These are phyloP conservation scores for Ceriops zippeliana DNA, from an alignment of 345 rosid species.

Conservation along the genomic window DNA sequence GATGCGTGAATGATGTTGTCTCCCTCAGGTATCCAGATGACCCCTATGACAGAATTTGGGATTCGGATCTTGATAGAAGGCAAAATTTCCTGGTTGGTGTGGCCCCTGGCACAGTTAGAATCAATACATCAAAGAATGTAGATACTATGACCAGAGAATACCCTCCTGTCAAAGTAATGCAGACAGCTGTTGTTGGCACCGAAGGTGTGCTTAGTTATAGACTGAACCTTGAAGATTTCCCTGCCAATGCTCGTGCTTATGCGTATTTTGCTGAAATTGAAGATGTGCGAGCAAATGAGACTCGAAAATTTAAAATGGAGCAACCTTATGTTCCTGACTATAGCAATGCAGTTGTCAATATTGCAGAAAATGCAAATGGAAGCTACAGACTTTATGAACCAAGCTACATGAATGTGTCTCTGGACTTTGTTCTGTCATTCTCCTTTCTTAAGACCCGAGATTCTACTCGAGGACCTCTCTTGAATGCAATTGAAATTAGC, in stretches of 20 bases:
- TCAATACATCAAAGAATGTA: slow-evolving; percentile 60
- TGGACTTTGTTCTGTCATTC: slow-evolving; percentile 74
- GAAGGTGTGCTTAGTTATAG: slow-evolving; percentile 68
- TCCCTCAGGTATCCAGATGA: slow-evolving; percentile 92
- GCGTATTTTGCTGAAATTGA: slow-evolving; percentile 94
- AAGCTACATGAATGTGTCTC: slow-evolving; percentile 88
- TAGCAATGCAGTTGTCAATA: slow-evolving; percentile 91
- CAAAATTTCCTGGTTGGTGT: slow-evolving; percentile 84
- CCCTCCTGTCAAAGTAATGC: slow-evolving; percentile 98
- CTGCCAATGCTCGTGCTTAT: slow-evolving; percentile 90
- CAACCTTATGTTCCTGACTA: slow-evolving; percentile 69
- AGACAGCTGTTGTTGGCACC: slow-evolving; percentile 92
- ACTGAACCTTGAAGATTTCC: slow-evolving; percentile 87
- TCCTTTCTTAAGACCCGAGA: slow-evolving; percentile 66
- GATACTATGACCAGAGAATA: slow-evolving; percentile 67
- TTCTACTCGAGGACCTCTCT: slow-evolving; percentile 79
- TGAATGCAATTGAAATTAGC: slow-evolving; percentile 88
- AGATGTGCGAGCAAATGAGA: slow-evolving; percentile 63
- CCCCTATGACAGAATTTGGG: slow-evolving; percentile 98
- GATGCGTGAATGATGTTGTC: not conserved
- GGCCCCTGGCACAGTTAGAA: slow-evolving; percentile 74
- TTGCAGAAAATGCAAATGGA: slow-evolving; percentile 91
- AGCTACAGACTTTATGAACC: slow-evolving; percentile 91
- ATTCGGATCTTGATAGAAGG: slow-evolving; percentile 74
- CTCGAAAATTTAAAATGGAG: slow-evolving; percentile 65